Evolutionary conservation across 2,329 filamentous ascomycete species (phyloP).

Genomic region (Colletotrichum cordylinicola): DNA sequence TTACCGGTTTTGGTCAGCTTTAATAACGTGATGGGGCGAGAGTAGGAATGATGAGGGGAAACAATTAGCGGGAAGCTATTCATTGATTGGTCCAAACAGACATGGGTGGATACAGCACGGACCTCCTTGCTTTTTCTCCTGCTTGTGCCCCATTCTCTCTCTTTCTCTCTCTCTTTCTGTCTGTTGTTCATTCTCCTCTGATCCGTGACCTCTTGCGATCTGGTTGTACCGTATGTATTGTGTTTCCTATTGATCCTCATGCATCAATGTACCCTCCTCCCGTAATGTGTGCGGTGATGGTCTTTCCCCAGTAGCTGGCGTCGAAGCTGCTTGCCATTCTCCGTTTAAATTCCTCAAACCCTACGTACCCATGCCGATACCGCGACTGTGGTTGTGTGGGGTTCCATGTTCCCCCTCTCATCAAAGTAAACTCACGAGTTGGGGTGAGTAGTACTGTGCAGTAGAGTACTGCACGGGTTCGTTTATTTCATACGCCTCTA

Average conservation of each 20-base stretch:
- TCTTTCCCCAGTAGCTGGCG: neutral
- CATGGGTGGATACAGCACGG: neutral
- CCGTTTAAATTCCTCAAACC: neutral
- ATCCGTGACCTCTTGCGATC: neutral
- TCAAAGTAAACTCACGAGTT: no score
- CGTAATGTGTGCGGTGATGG: neutral
- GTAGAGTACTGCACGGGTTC: neutral
- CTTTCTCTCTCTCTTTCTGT: neutral
- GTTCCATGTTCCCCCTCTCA: neutral
- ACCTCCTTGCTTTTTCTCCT: neutral
- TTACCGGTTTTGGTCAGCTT: constrained; percentile 13
- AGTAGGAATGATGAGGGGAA: neutral
- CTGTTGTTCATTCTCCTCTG: neutral
- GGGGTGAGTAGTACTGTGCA: no score
- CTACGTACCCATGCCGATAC: neutral
- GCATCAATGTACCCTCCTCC: neutral
- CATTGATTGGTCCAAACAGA: neutral
- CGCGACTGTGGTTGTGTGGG: neutral
- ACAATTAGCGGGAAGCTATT: neutral
- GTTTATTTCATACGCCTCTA: neutral
- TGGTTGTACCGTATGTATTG: neutral
- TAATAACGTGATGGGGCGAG: constrained; percentile 7
- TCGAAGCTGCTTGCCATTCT: neutral
- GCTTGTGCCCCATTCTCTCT: neutral
- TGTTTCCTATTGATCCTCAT: neutral